These are phyloP conservation scores for Cunninghamia lanceolata DNA, from an alignment of 75 land plant genomes.

Conservation along the genomic window DNA sequence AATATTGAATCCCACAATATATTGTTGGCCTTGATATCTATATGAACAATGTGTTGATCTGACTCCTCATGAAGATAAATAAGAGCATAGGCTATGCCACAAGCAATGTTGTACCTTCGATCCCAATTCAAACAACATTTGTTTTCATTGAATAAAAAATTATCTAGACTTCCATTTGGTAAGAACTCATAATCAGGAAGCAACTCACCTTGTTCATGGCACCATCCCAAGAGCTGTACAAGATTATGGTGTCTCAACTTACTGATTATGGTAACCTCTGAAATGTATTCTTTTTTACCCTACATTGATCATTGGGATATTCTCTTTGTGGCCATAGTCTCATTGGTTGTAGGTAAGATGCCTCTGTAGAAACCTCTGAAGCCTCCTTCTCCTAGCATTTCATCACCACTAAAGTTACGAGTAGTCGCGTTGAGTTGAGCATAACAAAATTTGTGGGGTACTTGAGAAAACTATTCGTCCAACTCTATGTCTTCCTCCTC, in stretches of 20 bases:
- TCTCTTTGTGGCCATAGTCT: conserved; percentile 32
- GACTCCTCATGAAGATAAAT: conserved; percentile 90
- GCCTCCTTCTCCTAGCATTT: conserved; percentile 40
- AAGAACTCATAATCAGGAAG: too few relatives aligned
- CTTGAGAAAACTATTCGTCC: conserved; percentile 7
- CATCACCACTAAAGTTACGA: conserved; percentile 21
- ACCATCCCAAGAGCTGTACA: too few relatives aligned
- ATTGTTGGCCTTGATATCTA: conserved; percentile 86
- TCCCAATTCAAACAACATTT: too few relatives aligned
- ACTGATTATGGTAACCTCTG: conserved; percentile 39
- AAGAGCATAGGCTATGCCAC: too few relatives aligned
- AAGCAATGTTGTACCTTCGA: too few relatives aligned
- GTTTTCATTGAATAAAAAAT: too few relatives aligned
- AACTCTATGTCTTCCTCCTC: background rate
- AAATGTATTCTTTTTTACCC: conserved; percentile 39
- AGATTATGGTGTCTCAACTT: conserved; percentile 37
- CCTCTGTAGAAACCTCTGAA: conserved; percentile 44
- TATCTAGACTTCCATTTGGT: too few relatives aligned
- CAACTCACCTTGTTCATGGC: too few relatives aligned
- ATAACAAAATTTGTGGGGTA: conserved; percentile 29
- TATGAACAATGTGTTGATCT: conserved; percentile 75
- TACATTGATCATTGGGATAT: conserved; percentile 19
- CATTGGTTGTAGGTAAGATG: background rate
- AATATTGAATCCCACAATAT: conserved; percentile 63
- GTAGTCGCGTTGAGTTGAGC: conserved; percentile 27